These are phyloP conservation scores for Trametes gibbosa DNA, from an alignment of 768 basidiomycete genomes.

Conservation along the genomic window DNA sequence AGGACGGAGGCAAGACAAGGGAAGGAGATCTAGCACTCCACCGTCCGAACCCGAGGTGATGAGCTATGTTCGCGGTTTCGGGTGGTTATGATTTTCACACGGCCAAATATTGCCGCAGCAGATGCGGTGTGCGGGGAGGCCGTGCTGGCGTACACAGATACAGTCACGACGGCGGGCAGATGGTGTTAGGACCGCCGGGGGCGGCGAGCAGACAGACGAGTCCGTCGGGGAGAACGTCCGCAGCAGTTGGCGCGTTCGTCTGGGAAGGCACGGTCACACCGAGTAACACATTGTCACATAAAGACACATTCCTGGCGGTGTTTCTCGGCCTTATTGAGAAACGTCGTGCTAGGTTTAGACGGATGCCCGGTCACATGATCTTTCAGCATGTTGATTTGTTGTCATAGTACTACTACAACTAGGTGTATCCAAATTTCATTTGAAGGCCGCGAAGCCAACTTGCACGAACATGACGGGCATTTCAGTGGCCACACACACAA, in stretches of 20 bases:
- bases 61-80: conserved; percentile 3
- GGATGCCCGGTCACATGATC: too few relatives aligned
- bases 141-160: background rate
- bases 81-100: conserved; percentile 11
- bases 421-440: too few relatives aligned
- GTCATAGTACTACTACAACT: too few relatives aligned
- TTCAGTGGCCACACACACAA: too few relatives aligned
- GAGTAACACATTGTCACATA: background rate
- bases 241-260: background rate
- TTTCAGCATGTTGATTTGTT: too few relatives aligned
- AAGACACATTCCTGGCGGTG: too few relatives aligned
- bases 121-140: background rate
- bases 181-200: background rate
- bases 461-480: too few relatives aligned
- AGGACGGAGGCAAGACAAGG: background rate
- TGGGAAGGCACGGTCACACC: background rate
- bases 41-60: conserved; percentile 1
- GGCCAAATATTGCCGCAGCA: background rate
- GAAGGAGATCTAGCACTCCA: conserved; percentile 5
- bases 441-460: too few relatives aligned
- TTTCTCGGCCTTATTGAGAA: too few relatives aligned
- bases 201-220: conserved; percentile 3
- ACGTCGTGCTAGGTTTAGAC: too few relatives aligned
- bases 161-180: too few relatives aligned
- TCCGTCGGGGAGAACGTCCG: conserved; percentile 7